These are phyloP conservation scores for Suillus sp. DNA, from an alignment of 768 basidiomycete species.

Conservation along the genomic window DNA sequence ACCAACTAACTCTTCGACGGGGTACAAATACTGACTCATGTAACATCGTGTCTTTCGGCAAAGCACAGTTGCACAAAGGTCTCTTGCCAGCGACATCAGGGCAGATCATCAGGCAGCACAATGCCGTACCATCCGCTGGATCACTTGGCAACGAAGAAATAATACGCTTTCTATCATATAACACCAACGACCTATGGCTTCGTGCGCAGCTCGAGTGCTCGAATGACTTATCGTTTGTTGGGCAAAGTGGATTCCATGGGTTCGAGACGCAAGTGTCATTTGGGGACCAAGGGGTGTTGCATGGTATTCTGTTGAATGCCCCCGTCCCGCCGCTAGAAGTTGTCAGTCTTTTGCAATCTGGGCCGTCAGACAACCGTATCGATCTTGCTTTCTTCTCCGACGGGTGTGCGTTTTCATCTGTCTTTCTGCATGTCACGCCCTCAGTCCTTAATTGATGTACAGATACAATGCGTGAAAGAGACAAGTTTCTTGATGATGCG, in stretches of 20 bases:
- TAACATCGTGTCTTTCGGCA: neutral
- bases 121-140: neutral
- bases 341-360: slow-evolving; percentile 59
- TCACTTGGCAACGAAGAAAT: neutral
- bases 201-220: slow-evolving; percentile 26
- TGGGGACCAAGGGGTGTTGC: neutral
- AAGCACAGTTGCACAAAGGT: slow-evolving; percentile 2
- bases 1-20: slow-evolving; percentile 5
- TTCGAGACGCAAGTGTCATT: slow-evolving; percentile 14
- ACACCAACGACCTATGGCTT: neutral
- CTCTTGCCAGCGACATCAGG: neutral
- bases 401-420: slow-evolving; percentile 56
- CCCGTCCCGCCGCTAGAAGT: slow-evolving; percentile 52
- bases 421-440: neutral
- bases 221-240: slow-evolving; percentile 24
- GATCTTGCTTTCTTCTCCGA: slow-evolving; percentile 79
- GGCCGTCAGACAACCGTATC: slow-evolving; percentile 64
- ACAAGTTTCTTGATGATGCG: slow-evolving; percentile 69
- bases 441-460: slow-evolving; percentile 6
- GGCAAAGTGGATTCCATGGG: neutral
- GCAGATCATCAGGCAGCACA: slow-evolving; percentile 3
- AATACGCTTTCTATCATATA: slow-evolving; percentile 3
- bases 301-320: slow-evolving; percentile 13
- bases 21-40: neutral
- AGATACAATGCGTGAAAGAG: slow-evolving; percentile 60